Evolutionary conservation across 495 filamentous ascomycete genomes (phyloP).

Genomic region (Pseudoneurospora amorphoporcata): DNA sequence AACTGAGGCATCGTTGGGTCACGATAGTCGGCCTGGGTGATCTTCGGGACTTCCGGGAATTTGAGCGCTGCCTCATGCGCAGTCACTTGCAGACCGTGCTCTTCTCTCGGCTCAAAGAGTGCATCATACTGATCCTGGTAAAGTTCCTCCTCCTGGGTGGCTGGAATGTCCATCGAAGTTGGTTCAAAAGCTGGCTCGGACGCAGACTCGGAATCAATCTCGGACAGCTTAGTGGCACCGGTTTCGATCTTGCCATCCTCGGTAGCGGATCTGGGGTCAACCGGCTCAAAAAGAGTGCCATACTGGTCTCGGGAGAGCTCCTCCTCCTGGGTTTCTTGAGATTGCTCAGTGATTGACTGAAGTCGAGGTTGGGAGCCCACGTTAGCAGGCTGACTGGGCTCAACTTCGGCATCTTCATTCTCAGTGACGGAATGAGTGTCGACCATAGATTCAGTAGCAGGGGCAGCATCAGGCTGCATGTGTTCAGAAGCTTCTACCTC

Average conservation of each 20-base stretch:
- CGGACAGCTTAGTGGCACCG: neutral
- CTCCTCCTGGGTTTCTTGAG: neutral
- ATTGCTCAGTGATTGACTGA: neutral
- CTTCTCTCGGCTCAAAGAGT: neutral
- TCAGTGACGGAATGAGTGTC: neutral
- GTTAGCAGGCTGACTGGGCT: neutral
- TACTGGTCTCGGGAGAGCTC: neutral
- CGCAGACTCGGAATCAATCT: neutral
- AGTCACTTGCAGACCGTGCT: neutral
- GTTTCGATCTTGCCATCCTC: neutral
- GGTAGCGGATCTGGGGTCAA: neutral
- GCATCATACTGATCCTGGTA: neutral
- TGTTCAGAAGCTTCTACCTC: neutral
- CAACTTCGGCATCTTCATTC: neutral
- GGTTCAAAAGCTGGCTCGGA: neutral
- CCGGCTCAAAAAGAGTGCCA: neutral
- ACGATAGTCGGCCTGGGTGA: neutral
- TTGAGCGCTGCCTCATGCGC: neutral
- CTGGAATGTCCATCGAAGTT: neutral
- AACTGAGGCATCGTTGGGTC: neutral
- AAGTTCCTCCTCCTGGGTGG: neutral
- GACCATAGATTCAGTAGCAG: neutral
- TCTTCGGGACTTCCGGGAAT: neutral
- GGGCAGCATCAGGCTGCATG: neutral
- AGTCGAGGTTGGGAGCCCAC: neutral